Percentiles rank a stretch among this genome's conserved stretches.
These are phyloP conservation scores for Chlorella sp. DNA, from an alignment of 139 green algal genomes.

Conservation along the genomic window DNA sequence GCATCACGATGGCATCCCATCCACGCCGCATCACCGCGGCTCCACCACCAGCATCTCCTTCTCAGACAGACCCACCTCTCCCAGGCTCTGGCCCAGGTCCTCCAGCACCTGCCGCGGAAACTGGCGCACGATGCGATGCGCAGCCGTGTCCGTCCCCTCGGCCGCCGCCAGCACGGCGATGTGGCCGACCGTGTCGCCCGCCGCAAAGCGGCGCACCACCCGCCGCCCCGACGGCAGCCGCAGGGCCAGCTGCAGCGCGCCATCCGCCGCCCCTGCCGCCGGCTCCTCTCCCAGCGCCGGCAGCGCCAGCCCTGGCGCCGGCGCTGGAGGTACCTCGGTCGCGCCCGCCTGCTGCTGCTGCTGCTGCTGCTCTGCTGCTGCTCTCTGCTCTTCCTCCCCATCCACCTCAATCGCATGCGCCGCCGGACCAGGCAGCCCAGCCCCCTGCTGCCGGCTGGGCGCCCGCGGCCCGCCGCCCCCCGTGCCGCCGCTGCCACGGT, in stretches of 20 bases:
- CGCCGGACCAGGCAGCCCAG: not conserved
- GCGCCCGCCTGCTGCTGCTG: not conserved
- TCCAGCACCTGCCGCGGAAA: conserved; percentile 22
- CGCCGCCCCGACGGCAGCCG: conserved; percentile 33
- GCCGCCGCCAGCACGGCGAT: conserved; percentile 23
- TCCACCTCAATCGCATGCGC: not conserved
- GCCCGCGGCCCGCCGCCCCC: not conserved
- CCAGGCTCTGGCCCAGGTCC: conserved; percentile 17
- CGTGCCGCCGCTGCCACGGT: not conserved
- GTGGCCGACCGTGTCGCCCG: conserved; percentile 28
- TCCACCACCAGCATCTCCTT: conserved; percentile 27
- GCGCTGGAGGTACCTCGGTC: not conserved
- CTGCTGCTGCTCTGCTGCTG: not conserved
- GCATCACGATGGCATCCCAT: no score
- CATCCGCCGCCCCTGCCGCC: conserved; percentile 8
- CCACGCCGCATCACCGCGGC: conserved; percentile 2
- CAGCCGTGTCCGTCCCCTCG: conserved; percentile 16
- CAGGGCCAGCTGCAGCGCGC: conserved; percentile 35
- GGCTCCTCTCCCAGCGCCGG: conserved; percentile 30
- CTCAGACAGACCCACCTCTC: conserved; percentile 1
- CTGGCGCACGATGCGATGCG: conserved; percentile 6
- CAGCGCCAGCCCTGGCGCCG: not conserved
- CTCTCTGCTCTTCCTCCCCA: not conserved
- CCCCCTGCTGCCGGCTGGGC: not conserved
- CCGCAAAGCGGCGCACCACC: conserved; percentile 26